phyloP scores from a whole-genome alignment of 2,329 filamentous ascomycete species.

The Cercospora brassicicola region DNA sequence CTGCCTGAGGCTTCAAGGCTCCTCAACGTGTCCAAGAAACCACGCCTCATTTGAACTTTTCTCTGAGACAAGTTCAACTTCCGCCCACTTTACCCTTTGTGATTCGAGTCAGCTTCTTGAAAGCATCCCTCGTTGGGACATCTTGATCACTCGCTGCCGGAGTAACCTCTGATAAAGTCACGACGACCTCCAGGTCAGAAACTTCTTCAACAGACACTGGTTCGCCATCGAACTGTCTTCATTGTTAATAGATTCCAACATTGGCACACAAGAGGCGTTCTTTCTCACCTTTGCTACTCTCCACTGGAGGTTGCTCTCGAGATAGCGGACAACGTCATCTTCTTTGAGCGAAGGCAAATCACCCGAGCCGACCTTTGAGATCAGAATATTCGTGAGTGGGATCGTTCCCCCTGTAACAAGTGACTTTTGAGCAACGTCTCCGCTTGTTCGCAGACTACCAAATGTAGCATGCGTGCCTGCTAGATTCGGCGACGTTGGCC shows the following conservation, averaged over 20 bases:
- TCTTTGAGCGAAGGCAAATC: conserved; percentile 14
- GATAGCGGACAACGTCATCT: conserved; percentile 7
- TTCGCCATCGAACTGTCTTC: conserved; percentile 40
- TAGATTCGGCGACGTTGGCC: conserved; percentile 57
- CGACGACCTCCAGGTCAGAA: conserved; percentile 43
- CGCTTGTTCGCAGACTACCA: neutral
- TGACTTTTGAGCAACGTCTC: conserved; percentile 24
- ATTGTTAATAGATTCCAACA: neutral
- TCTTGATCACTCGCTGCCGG: conserved; percentile 39
- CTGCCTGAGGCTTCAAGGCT: neutral
- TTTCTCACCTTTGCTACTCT: conserved; percentile 10
- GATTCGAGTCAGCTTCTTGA: conserved; percentile 24
- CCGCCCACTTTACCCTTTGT: conserved; percentile 30
- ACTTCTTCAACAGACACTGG: conserved; percentile 38
- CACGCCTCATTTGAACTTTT: neutral
- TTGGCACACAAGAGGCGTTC: neutral
- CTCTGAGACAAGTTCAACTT: conserved; percentile 8
- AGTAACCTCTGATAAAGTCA: conserved; percentile 43
- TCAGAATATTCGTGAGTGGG: conserved; percentile 12
- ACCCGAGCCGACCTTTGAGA: conserved; percentile 12
- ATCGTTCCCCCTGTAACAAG: conserved; percentile 19
- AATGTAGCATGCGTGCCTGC: conserved; percentile 61
- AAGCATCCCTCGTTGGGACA: conserved; percentile 43
- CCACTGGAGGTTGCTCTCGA: conserved; percentile 10
- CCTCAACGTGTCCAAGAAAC: neutral